Percentiles rank a stretch among this genome's conserved stretches.
Conservation (phyloP, 2,329 filamentous ascomycete genomes). For the Ascochyta fabae region DNA sequence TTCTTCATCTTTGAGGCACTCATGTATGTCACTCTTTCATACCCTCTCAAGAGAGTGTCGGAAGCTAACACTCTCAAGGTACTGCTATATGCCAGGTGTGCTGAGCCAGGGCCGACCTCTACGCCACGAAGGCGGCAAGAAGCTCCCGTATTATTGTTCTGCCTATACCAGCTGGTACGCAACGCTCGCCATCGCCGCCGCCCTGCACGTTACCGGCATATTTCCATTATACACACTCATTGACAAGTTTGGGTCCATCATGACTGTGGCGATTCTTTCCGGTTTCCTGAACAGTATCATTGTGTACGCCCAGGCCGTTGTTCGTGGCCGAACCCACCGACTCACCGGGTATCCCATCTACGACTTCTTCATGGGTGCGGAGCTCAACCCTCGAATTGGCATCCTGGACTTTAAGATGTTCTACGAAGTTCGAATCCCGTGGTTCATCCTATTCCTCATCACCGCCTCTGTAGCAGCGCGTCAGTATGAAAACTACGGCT, state of each 20-base stretch:
- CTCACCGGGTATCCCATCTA: conserved; percentile 85
- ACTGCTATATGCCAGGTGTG: conserved; percentile 78
- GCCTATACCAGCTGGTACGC: conserved; percentile 84
- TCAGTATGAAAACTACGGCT: conserved; percentile 83
- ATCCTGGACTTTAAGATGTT: conserved; percentile 93
- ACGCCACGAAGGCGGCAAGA: conserved; percentile 78
- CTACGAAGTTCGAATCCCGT: conserved; percentile 87
- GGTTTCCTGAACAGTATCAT: conserved; percentile 82
- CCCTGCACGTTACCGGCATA: conserved; percentile 77
- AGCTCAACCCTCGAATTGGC: conserved; percentile 82
- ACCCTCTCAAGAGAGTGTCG: conserved; percentile 78
- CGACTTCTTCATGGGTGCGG: conserved; percentile 90
- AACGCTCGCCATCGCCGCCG: conserved; percentile 72
- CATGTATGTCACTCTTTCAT: conserved; percentile 65
- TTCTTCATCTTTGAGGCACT: conserved; percentile 15
- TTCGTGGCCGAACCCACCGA: conserved; percentile 81
- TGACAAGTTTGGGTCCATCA: conserved; percentile 90
- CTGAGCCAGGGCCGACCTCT: conserved; percentile 87
- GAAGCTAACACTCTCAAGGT: conserved; percentile 52
- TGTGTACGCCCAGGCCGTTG: conserved; percentile 83
- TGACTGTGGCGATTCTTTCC: conserved; percentile 89
- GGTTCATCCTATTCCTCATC: conserved; percentile 84
- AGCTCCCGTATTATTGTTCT: conserved; percentile 92
- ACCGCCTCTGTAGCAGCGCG: conserved; percentile 75
- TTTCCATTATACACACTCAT: conserved; percentile 91